These are phyloP conservation scores for Sarocladiaceae sp. DNA, from an alignment of 2,329 filamentous ascomycete species.

Conservation along the genomic window DNA sequence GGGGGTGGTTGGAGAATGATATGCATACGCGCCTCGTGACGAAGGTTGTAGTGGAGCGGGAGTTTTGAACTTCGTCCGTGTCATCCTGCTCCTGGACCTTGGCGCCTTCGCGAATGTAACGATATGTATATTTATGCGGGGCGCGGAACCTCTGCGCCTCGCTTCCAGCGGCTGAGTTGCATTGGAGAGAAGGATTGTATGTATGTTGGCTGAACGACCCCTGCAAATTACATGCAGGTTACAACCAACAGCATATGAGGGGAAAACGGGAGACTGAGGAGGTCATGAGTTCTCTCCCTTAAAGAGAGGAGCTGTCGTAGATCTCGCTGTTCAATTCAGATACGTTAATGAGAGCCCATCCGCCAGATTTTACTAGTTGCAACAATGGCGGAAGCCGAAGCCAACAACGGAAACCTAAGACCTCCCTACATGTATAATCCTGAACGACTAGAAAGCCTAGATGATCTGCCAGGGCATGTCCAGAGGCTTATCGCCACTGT, in stretches of 20 bases:
- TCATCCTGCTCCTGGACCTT: not conserved
- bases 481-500: not conserved
- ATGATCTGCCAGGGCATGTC: not conserved
- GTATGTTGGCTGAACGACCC: slow-evolving; percentile 1
- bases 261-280: not conserved
- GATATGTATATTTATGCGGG: not conserved
- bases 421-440: not conserved
- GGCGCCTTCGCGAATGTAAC: not conserved
- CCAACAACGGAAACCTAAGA: not conserved
- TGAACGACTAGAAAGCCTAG: not conserved
- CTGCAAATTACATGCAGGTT: not conserved
- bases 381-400: not conserved
- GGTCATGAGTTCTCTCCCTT: not conserved
- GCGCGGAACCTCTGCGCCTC: slow-evolving; percentile 1
- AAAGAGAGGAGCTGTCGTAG: not conserved
- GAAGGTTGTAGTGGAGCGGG: not conserved
- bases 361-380: not conserved
- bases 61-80: not conserved
- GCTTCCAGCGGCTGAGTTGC: not conserved
- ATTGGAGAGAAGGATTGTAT: not conserved
- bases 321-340: not conserved
- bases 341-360: not conserved
- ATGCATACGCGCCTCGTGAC: not conserved
- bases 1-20: not conserved
- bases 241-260: not conserved